A percentile compares a stretch with the other conserved stretches of the same genome.
phyloP scores from a whole-genome alignment of 2,329 filamentous ascomycete species.

The Ophiobolus disseminans region DNA sequence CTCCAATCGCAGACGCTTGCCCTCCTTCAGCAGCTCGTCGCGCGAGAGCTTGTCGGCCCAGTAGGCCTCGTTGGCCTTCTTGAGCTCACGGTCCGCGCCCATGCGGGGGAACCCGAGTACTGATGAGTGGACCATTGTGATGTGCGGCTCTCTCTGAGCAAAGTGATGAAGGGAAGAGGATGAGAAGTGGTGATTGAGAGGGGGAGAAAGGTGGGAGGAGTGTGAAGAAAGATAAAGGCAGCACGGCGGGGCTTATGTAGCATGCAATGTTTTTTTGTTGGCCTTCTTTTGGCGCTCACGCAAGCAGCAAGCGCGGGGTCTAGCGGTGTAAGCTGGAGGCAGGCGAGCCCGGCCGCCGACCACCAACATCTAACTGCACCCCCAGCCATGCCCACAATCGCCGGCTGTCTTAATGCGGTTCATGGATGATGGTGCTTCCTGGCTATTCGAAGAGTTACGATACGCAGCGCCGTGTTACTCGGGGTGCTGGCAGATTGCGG shows the following conservation, averaged over 20 bases:
- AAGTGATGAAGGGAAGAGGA: constrained; percentile 13
- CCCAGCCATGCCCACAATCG: too few relatives aligned
- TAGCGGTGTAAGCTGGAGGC: too few relatives aligned
- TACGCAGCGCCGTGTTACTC: too few relatives aligned
- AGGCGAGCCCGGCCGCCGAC: too few relatives aligned
- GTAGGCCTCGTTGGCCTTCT: constrained; percentile 99
- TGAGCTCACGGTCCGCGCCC: constrained; percentile 97
- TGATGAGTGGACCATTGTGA: constrained; percentile 63
- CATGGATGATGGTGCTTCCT: too few relatives aligned
- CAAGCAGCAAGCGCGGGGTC: constrained; percentile 33
- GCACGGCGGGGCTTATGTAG: too few relatives aligned
- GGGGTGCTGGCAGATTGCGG: too few relatives aligned
- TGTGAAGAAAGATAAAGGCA: constrained; percentile 21
- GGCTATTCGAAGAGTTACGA: too few relatives aligned
- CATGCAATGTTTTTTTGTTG: constrained; percentile 42
- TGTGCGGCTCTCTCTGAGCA: constrained; percentile 14
- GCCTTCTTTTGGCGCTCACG: too few relatives aligned
- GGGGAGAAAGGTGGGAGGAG: constrained; percentile 7
- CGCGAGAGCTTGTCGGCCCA: constrained; percentile 96
- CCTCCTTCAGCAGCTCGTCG: constrained; percentile 88
- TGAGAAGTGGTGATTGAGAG: constrained; percentile 5
- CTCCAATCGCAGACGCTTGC: constrained; percentile 92
- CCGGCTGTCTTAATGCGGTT: too few relatives aligned
- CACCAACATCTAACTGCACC: too few relatives aligned
- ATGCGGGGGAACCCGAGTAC: constrained; percentile 99